A percentile compares a stretch with the other conserved stretches of the same genome.
Conservation (phyloP, 495 filamentous ascomycete genomes). For the Hypoxylon subgilvum region DNA sequence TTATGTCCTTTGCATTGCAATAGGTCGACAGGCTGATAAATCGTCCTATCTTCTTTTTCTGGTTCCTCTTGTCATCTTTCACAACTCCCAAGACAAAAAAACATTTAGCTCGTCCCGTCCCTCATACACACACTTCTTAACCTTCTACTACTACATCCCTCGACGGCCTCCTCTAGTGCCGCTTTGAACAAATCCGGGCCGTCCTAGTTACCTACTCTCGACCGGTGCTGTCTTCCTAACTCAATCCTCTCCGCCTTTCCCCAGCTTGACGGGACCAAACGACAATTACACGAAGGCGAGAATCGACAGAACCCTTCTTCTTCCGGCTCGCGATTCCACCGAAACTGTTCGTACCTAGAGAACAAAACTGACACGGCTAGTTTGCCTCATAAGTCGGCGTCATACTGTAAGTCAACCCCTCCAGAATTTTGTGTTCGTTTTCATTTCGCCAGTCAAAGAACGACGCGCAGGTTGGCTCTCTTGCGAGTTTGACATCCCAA, state of each 20-base stretch:
- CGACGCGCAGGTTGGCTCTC: too few species aligned
- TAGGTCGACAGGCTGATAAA: conserved; percentile 27
- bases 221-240: background rate
- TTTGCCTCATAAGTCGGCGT: conserved; percentile 18
- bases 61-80: conserved; percentile 25
- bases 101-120: conserved; percentile 18
- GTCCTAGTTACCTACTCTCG: conserved; percentile 11
- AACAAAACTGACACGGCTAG: conserved; percentile 4
- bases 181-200: conserved; percentile 10
- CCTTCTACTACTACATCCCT: conserved; percentile 4
- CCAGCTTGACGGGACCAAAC: conserved; percentile 4
- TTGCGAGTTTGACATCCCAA: too few species aligned
- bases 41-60: conserved; percentile 12
- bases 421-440: background rate
- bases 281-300: conserved; percentile 8
- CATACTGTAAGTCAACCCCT: conserved; percentile 10
- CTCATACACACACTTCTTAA: background rate
- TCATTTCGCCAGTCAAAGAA: background rate
- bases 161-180: conserved; percentile 20
- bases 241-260: background rate
- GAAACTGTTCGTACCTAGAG: conserved; percentile 8
- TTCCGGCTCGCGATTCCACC: conserved; percentile 5
- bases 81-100: conserved; percentile 22
- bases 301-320: conserved; percentile 12
- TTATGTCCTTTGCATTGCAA: conserved; percentile 20